Percentiles rank a stretch among this genome's conserved stretches.
These are phyloP conservation scores for Suillus cothurnatus DNA, from an alignment of 768 basidiomycete species.

Conservation along the genomic window DNA sequence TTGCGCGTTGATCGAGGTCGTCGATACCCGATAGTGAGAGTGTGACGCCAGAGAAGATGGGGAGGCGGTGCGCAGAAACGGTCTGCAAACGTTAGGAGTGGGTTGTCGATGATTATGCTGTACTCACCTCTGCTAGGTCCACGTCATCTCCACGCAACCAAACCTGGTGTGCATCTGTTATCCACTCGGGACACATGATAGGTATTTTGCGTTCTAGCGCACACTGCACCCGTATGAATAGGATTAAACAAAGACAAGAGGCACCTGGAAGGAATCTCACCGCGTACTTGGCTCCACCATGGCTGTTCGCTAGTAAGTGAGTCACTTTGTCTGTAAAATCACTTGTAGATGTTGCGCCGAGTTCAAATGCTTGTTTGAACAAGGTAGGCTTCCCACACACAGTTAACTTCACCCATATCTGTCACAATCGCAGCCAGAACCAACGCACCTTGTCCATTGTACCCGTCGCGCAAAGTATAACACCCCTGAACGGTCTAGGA, in stretches of 20 bases:
- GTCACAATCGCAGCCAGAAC: neutral
- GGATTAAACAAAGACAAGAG: slow-evolving; percentile 11
- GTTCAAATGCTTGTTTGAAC: slow-evolving; percentile 76
- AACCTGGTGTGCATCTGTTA: slow-evolving; percentile 64
- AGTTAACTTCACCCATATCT: slow-evolving; percentile 4
- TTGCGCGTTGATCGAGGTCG: slow-evolving; percentile 56
- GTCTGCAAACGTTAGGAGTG: slow-evolving; percentile 43
- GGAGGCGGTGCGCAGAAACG: slow-evolving; percentile 60
- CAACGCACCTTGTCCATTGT: slow-evolving; percentile 71
- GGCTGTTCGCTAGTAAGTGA: slow-evolving; percentile 80
- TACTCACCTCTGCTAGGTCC: slow-evolving; percentile 58
- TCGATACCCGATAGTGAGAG: slow-evolving; percentile 79
- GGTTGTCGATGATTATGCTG: no score
- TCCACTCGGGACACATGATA: slow-evolving; percentile 79
- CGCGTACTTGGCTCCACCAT: slow-evolving; percentile 83
- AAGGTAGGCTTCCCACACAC: slow-evolving; percentile 53
- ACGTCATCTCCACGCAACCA: slow-evolving; percentile 87
- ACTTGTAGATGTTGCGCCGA: slow-evolving; percentile 69
- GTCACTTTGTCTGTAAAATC: slow-evolving; percentile 88
- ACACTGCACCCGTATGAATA: slow-evolving; percentile 49
- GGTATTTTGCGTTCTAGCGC: slow-evolving; percentile 81
- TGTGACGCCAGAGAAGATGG: slow-evolving; percentile 69
- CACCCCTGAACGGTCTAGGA: slow-evolving; percentile 68
- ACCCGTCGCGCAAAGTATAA: slow-evolving; percentile 76
- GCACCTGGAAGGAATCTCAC: slow-evolving; percentile 41